A percentile compares a stretch with the other conserved stretches of the same genome.
phyloP scores from a whole-genome alignment of 2,329 filamentous ascomycete genomes.

The Nectriaceae sp. region DNA sequence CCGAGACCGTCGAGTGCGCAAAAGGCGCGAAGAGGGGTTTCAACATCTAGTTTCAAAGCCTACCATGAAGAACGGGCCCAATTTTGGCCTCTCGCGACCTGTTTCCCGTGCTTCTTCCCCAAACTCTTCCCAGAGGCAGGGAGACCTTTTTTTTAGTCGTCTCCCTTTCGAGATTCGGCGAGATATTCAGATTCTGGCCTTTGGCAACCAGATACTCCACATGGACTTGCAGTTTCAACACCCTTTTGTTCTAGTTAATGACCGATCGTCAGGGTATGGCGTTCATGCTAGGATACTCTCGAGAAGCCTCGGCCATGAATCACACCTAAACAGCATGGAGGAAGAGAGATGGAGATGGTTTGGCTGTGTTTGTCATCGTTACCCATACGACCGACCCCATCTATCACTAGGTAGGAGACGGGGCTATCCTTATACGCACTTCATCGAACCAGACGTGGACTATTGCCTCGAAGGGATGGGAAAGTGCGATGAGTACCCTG shows the following conservation, averaged over 20 bases:
- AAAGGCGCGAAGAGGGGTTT: slow-evolving; percentile 7
- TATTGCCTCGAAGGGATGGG: slow-evolving; percentile 13
- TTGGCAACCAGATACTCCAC: slow-evolving; percentile 15
- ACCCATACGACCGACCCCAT: slow-evolving; percentile 6
- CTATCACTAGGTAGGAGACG: slow-evolving; percentile 13
- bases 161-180: slow-evolving; percentile 10
- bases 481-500: slow-evolving; percentile 15
- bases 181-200: slow-evolving; percentile 7
- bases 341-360: slow-evolving; percentile 26
- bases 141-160: slow-evolving; percentile 10
- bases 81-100: slow-evolving; percentile 6
- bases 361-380: slow-evolving; percentile 29
- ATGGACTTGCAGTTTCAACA: slow-evolving; percentile 23
- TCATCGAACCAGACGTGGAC: slow-evolving; percentile 16
- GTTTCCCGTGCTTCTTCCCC: slow-evolving; percentile 1
- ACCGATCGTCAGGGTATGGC: slow-evolving; percentile 4
- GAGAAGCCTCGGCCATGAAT: slow-evolving; percentile 3
- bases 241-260: slow-evolving; percentile 14
- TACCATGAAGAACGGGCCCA: background rate
- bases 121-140: background rate
- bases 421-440: slow-evolving; percentile 11
- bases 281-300: slow-evolving; percentile 11
- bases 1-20: slow-evolving; percentile 7
- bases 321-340: slow-evolving; percentile 8
- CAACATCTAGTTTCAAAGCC: slow-evolving; percentile 5